Evolutionary conservation across 2,329 filamentous ascomycete genomes (phyloP), one percentile per base, ranked within the genome.

Genomic region (Colletotrichum somersetense): DNA sequence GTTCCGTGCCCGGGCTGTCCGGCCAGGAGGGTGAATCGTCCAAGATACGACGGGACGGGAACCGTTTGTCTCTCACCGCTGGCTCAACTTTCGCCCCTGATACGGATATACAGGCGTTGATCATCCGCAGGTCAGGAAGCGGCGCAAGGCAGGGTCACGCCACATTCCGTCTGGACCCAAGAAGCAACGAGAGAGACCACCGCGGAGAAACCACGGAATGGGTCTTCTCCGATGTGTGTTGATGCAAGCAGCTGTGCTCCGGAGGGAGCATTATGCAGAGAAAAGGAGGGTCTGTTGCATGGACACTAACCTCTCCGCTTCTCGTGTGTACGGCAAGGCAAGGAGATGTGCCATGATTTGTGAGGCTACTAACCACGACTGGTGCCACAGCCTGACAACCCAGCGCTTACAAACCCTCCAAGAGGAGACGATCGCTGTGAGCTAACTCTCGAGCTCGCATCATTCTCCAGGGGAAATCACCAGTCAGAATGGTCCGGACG

Each of bases 361-460:
- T 61, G 59, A 44, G 58, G 58, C 71, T 61, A 58, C 65, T 56
- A 74, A 65, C 69, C 55, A 73, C 70, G 70, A 23, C 56, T 30
- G 56, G 44, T 68, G 62, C 65, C 64, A 73, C 69, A 66, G 52
- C n/a, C 44, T 46, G 40, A 35, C 38, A 40, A 67, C 53, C 55
- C 26, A 33, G 61, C 66, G 30, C 38, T n/a, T 40, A 63, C 26
- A 35, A 42, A n/a, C 66, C 58, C 42, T 55, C 66, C 33, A 44
- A 33, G n/a, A 23, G 5, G 23, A 38, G 68, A 52, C 40, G 71
- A 73, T 55, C 63, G 48, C 59, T 48, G 48, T 52, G 62, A 46
- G 40, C 62, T 46, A 58, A 48, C 44, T 26, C 26, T 42, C 59
- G 57, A 33, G 56, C 42, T 30, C 62, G 57, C 62, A 62, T 59